Evolutionary conservation across 345 rosid genomes (phyloP).

Genomic region (Eucalyptus cloeziana): DNA sequence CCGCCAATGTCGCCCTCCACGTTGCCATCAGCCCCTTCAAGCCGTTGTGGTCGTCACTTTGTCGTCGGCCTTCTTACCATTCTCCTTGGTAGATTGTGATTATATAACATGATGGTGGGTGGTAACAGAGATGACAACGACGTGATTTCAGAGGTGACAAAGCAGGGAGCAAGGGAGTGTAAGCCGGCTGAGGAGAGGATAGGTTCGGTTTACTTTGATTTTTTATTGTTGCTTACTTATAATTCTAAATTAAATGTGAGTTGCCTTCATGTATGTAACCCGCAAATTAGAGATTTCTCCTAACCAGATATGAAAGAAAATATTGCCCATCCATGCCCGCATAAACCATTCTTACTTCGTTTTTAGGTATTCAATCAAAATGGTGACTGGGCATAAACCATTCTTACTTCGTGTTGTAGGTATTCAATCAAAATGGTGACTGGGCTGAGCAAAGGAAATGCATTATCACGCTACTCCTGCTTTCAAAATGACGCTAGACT

Average conservation of each 20-base stretch:
- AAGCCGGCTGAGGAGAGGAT: background rate
- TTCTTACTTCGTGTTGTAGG: background rate
- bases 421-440: background rate
- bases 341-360: background rate
- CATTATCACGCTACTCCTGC: background rate
- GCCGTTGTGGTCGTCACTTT: background rate
- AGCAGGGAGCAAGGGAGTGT: background rate
- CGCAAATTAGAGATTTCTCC: background rate
- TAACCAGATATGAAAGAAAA: background rate
- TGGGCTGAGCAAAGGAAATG: background rate
- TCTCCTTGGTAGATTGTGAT: background rate
- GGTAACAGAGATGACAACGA: background rate
- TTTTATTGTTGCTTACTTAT: background rate
- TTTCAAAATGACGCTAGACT: background rate
- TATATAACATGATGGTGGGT: background rate
- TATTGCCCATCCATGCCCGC: background rate
- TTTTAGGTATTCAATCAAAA: background rate
- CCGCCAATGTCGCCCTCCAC: background rate
- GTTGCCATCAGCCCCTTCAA: background rate
- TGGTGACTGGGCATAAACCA: background rate
- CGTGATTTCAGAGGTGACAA: background rate
- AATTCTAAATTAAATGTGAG: background rate
- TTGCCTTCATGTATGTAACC: background rate
- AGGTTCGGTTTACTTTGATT: background rate
- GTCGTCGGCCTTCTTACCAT: background rate